Base-by-base conservation (phyloP, 2,329 filamentous ascomycete species). In the Ilyonectria sp. region DNA sequence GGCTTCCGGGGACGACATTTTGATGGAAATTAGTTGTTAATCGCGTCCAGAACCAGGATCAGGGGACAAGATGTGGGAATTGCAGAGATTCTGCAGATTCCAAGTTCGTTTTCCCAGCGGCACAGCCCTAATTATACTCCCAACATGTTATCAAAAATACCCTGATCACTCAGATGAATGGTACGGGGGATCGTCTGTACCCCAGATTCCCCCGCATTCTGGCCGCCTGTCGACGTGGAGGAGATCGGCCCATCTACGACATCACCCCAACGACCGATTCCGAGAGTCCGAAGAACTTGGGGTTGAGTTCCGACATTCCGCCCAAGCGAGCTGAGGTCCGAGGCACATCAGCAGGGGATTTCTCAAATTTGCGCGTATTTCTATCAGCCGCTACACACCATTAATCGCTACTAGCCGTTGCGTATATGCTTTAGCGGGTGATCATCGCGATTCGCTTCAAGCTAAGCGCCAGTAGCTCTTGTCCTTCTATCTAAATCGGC, bases 161-260 rank as follows among this genome's bases (percentile, higher is more conserved):
- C 17, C 29, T n/a, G 17, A 19, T 52, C 26, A 21, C 17, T 31
- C 26, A 4, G 26, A 35, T 17, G 17, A 29, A 43, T 23, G 5
- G 33, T 4, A 31, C 33, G 54, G 37, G 54, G 46, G 52, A 43
- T 19, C 37, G 19, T 10, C 40, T 31, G n/a, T 57, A 60, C 56
- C 57, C 57, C 63, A 52, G 63, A 60, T 65, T 50, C 26, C 56
- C 63, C 63, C 63, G 63, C 63, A 65, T 26, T 33, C 21, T 4
- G 7, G 15, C 19, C 17, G 19, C 23, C 31, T 5, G 19, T 19
- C 4, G 17, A 31, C 6, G 35, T 44, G 35, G 35, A 50, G 23
- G 26, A 60, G 57, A 60, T 65, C 63, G 56, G 23, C 13, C 15
- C 44, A 52, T 49, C 26, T n/a, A 26, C 47, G 47, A 33, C 19